Conservation (phyloP, 257 asterid genomes). For the Mitragyna speciosa region DNA sequence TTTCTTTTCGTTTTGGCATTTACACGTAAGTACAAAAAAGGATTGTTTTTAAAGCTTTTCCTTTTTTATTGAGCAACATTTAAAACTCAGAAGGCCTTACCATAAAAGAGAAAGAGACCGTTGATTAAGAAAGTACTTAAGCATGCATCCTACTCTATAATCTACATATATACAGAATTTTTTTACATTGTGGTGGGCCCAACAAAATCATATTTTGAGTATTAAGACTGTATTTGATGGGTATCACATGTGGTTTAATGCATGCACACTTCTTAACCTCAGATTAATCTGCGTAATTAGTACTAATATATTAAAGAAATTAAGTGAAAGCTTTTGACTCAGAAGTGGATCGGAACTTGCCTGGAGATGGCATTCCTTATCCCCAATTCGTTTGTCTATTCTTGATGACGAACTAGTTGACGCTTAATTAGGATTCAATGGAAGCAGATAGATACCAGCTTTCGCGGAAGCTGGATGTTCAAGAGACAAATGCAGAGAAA, state of each 20-base stretch:
- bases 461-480: neutral
- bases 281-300: neutral
- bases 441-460: neutral
- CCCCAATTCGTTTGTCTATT: neutral
- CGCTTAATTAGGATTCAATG: neutral
- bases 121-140: neutral
- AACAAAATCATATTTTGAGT: constrained; percentile 20
- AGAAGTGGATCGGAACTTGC: neutral
- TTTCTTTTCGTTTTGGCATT: neutral
- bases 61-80: neutral
- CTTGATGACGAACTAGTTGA: constrained; percentile 5
- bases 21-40: neutral
- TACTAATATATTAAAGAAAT: neutral
- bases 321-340: neutral
- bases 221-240: neutral
- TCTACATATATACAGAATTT: neutral
- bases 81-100: neutral
- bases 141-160: neutral
- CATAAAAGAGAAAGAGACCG: neutral
- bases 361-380: neutral
- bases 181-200: constrained; percentile 22
- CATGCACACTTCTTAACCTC: constrained; percentile 15
- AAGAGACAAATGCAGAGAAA: neutral
- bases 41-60: too few species aligned
- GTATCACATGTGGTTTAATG: neutral